A percentile compares a stretch with the other conserved stretches of the same genome.
Evolutionary conservation across 129 eudicot genomes (phyloP).

Genomic region (Saussurea involucrata): DNA sequence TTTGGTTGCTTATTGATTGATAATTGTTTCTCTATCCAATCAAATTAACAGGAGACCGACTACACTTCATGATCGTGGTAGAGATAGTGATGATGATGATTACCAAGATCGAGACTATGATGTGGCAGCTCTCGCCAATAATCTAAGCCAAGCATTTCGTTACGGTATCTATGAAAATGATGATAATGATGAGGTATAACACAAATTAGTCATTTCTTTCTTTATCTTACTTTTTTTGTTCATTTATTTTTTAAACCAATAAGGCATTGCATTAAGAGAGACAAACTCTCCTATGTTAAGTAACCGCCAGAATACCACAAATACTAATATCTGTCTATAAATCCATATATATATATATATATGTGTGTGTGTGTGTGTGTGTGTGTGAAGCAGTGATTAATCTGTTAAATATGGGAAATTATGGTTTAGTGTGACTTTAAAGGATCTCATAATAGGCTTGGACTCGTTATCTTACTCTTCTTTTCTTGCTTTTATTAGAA

Average conservation of each 20-base stretch:
- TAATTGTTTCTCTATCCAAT: not conserved
- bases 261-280: not conserved
- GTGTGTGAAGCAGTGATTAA: not conserved
- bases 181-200: slow-evolving; percentile 80
- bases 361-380: not conserved
- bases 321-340: not conserved
- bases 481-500: not conserved
- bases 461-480: not conserved
- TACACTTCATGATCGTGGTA: slow-evolving; percentile 73
- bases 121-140: slow-evolving; percentile 74
- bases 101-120: slow-evolving; percentile 79
- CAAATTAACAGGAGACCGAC: slow-evolving; percentile 77
- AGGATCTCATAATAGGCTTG: not conserved
- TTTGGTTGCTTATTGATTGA: not conserved
- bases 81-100: slow-evolving; percentile 86
- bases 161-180: slow-evolving; percentile 85
- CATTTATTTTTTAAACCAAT: not conserved
- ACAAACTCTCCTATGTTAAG: not conserved
- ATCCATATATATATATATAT: not conserved
- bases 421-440: not conserved
- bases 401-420: not conserved
- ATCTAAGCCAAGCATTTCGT: slow-evolving; percentile 70
- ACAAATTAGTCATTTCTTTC: not conserved
- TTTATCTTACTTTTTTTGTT: not conserved
- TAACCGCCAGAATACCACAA: not conserved